Evolutionary conservation across 257 asterid genomes (phyloP), one percentile per base, ranked within the genome.

Genomic region (Salvia splendens): DNA sequence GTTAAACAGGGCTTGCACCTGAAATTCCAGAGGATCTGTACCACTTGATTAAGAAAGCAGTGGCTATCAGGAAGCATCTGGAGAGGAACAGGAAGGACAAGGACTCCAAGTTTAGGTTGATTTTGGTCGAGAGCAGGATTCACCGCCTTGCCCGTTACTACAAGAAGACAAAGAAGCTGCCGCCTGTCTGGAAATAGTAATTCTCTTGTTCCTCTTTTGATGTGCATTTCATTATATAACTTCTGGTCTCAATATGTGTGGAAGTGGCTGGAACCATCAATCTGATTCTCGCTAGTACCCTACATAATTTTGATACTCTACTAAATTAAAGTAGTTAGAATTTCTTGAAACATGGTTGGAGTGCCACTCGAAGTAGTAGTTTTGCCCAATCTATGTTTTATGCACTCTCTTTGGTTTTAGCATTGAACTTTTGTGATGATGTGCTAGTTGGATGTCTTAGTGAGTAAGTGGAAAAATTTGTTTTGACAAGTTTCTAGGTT

Each of bases 151-250:
- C 95, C n/a, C 94, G 97, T 9, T 90, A 90, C 83, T 90, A 87
- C 88, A 90, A 90, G 90, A 87, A 90, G 83, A 87, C 95, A 52
- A 90, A 87, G 88, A 90, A 90, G 88, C 97, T 90, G 59, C 95
- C 97, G 0, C 95, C 95, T 40, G 84, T 79, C 82, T 90, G 95
- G 95, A 87, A 89, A 78, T 89, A 89, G 97, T 87, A 87, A 66
- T 75, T 50, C 32, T 58, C 61, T 32, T 32, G 2, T 43, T 12
- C 40, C 36, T 9, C 0, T 33, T 38, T 61, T 20, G 0, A 43
- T 43, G 2, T 40, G 16, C 32, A 12, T n/a, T 8, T 43, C 6
- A 14, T 20, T 24, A 2, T 4, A 6, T 46, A 2, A 17, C 28
- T 58, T 38, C 30, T 12, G 6, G 56, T 3, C 2, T 57, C 15